Evolutionary conservation across 2,329 filamentous ascomycete genomes (phyloP).

Genomic region (Clarireedia homoeocarpa): DNA sequence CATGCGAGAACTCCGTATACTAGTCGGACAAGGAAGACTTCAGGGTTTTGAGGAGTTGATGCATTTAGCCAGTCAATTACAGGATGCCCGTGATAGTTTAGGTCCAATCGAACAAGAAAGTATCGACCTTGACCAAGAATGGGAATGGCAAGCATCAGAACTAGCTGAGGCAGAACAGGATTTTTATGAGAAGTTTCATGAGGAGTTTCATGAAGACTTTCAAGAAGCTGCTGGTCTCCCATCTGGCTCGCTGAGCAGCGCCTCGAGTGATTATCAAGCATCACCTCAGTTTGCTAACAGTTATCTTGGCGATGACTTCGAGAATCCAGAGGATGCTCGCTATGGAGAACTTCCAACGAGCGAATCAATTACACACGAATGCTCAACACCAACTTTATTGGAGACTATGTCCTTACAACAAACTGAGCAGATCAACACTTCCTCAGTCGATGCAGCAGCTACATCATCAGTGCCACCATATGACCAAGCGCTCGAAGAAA

Average conservation of each 20-base stretch:
- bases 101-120: not conserved
- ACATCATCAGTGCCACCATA: not conserved
- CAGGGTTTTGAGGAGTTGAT: not conserved
- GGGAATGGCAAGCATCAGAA: not conserved
- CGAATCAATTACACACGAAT: not conserved
- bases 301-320: not conserved
- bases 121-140: not conserved
- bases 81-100: not conserved
- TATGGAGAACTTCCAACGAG: not conserved
- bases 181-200: not conserved
- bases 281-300: not conserved
- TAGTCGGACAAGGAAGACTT: not conserved
- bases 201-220: not conserved
- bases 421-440: too few relatives aligned
- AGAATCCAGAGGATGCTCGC: not conserved
- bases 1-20: not conserved
- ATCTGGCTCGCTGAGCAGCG: not conserved
- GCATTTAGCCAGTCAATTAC: not conserved
- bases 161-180: not conserved
- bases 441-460: not conserved
- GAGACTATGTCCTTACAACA: too few relatives aligned
- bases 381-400: too few relatives aligned
- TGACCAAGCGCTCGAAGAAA: too few relatives aligned
- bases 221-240: not conserved
- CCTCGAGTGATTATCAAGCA: not conserved